phyloP scores from a whole-genome alignment of 2,329 filamentous ascomycete species.

The Paramyrothecium roridum region DNA sequence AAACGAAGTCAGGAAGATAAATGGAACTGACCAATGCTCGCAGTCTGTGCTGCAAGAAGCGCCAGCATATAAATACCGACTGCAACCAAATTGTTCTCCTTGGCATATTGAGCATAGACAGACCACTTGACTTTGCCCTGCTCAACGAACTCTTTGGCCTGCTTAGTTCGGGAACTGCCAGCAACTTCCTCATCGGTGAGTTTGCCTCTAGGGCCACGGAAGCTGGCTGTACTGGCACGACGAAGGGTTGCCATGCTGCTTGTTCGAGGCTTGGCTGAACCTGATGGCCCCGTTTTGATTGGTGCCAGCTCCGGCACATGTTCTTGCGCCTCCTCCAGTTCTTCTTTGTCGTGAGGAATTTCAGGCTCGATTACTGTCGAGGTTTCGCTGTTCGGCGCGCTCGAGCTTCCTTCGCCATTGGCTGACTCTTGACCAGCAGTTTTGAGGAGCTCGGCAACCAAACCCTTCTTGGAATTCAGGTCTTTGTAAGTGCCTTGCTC shows the following conservation, averaged over 20 bases:
- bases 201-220: slow-evolving; percentile 81
- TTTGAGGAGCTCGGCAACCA: slow-evolving; percentile 80
- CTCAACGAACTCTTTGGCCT: slow-evolving; percentile 83
- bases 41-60: slow-evolving; percentile 76
- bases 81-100: slow-evolving; percentile 84
- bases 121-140: slow-evolving; percentile 97
- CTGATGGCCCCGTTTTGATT: slow-evolving; percentile 56
- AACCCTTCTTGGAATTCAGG: slow-evolving; percentile 88
- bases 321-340: slow-evolving; percentile 77
- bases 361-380: slow-evolving; percentile 55
- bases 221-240: slow-evolving; percentile 87
- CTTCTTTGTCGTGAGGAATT: slow-evolving; percentile 53
- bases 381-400: slow-evolving; percentile 46
- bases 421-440: slow-evolving; percentile 63
- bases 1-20: no score
- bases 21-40: slow-evolving; percentile 64
- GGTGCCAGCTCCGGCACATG: slow-evolving; percentile 71
- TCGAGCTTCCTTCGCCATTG: slow-evolving; percentile 39
- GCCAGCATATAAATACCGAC: slow-evolving; percentile 77
- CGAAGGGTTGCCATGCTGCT: slow-evolving; percentile 79
- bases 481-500: slow-evolving; percentile 91
- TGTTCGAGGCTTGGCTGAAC: slow-evolving; percentile 52
- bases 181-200: slow-evolving; percentile 79
- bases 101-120: slow-evolving; percentile 92
- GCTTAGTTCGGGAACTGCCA: slow-evolving; percentile 70